Base-by-base conservation (phyloP, 1,284 basidiomycete species). In the Tilletia setariae region DNA sequence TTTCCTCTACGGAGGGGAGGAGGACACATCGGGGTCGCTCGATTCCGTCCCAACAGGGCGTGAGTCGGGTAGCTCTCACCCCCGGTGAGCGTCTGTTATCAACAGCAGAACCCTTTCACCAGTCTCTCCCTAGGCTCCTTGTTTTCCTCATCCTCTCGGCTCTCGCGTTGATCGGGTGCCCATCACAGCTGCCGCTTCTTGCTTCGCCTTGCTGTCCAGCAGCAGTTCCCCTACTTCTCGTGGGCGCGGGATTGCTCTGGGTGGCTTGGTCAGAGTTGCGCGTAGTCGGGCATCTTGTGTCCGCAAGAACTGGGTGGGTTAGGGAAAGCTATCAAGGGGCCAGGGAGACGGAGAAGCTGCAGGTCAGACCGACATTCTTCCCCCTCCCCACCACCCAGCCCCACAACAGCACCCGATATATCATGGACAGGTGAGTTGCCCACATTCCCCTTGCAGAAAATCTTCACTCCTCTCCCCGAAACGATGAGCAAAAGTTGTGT, bases 401-500 rank as follows among this genome's bases (percentile, higher is more conserved):
- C 11, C 35, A 11, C 6, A 40, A 40, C 11, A n/a, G n/a, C 47
- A 16, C 47, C n/a, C 7, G 21, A 19, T 25, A 23, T 19, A 53
- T 53, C 21, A 13, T 28, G 28, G 28, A 23, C 21, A 53, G 16
- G 51, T 53, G 51, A 53, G 51, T 25, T 28, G n/a, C 28, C 4
- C 51, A 1, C 1, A 28, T 23, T 28, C 23, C 28, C 51, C 16
- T 53, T 7, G 21, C 21, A 6, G 1, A 13, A 15, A 21, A 3
- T 35, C 56, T 2, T 40, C 56, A 13, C 15, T 15, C 32, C 15
- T 35, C 56, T 16, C 32, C 28, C 56, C 32, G 11, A 61, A 35
- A 61, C 16, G 56, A 61, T 61, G 56, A 61, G 56, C 56, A 61
- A 61, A 61, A 35, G 35, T 40, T 61, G 56, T 61, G 56, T 61